These are phyloP conservation scores for Tubosaeta sp. DNA, from an alignment of 768 basidiomycete genomes.

Conservation along the genomic window DNA sequence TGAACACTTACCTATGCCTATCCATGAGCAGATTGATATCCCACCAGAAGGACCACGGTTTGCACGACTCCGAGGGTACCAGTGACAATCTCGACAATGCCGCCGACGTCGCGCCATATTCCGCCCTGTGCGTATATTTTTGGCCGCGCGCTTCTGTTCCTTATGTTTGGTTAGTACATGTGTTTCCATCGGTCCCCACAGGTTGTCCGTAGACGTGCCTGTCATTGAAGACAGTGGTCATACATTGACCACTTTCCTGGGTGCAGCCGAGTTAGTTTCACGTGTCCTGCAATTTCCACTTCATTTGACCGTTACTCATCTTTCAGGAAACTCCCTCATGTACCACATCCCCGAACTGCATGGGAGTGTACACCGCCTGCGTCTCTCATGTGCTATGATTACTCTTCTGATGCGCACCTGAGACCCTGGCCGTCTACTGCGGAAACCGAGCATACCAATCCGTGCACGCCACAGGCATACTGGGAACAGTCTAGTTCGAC, in stretches of 20 bases:
- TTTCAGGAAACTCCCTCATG: slow-evolving; percentile 4
- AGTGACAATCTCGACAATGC: neutral
- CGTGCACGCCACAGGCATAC: neutral
- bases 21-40: slow-evolving; percentile 1
- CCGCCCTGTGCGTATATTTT: slow-evolving; percentile 9
- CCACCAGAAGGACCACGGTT: neutral
- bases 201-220: neutral
- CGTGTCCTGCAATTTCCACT: neutral
- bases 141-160: neutral
- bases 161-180: slow-evolving; percentile 6
- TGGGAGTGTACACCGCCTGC: neutral
- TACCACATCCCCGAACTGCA: neutral
- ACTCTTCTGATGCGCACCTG: neutral
- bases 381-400: neutral
- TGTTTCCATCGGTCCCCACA: neutral
- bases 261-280: slow-evolving; percentile 11
- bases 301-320: neutral
- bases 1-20: neutral
- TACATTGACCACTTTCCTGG: neutral
- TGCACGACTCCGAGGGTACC: neutral
- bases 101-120: neutral
- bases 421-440: neutral
- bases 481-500: neutral
- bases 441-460: neutral
- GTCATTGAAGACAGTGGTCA: neutral